These are phyloP conservation scores for Phytophthora agathidicida DNA, from an alignment of 352 stramenopile genomes.

Conservation along the genomic window DNA sequence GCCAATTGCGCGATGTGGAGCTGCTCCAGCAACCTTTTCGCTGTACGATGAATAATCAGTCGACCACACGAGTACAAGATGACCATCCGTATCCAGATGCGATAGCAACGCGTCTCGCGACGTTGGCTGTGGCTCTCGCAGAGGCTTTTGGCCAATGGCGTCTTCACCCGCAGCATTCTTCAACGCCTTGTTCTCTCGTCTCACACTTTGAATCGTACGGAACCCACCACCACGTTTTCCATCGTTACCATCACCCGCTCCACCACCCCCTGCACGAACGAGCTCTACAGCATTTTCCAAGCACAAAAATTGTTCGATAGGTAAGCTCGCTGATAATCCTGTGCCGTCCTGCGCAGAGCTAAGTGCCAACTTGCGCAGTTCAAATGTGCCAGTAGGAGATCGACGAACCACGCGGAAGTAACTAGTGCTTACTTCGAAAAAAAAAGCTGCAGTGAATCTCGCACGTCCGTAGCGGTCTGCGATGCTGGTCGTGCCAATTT, in stretches of 20 bases:
- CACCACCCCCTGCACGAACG: too few species aligned
- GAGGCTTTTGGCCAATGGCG: conserved; percentile 5
- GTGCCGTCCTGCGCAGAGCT: not conserved
- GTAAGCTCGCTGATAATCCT: conserved; percentile 25
- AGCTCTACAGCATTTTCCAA: too few species aligned
- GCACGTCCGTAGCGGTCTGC: not conserved
- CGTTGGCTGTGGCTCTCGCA: conserved; percentile 49
- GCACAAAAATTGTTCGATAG: conserved; percentile 66
- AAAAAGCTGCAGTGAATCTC: conserved; percentile 41
- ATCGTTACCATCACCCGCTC: too few species aligned
- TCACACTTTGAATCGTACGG: too few species aligned
- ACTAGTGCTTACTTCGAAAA: conserved; percentile 63
- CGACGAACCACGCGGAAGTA: too few species aligned
- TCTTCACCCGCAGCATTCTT: conserved; percentile 17
- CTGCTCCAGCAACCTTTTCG: conserved; percentile 11
- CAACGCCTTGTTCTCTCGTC: too few species aligned
- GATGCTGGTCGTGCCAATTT: conserved; percentile 25
- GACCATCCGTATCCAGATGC: too few species aligned
- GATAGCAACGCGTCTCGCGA: conserved; percentile 49
- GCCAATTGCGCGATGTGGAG: conserved; percentile 33
- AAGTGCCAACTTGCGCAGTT: conserved; percentile 15
- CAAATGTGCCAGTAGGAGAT: too few species aligned
- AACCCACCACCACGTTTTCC: too few species aligned
- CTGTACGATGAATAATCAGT: too few species aligned
- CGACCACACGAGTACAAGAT: too few species aligned